A percentile compares a stretch with the other conserved stretches of the same genome.
Evolutionary conservation across 129 eudicot genomes (phyloP).

Genomic region (Centaurea solstitialis): DNA sequence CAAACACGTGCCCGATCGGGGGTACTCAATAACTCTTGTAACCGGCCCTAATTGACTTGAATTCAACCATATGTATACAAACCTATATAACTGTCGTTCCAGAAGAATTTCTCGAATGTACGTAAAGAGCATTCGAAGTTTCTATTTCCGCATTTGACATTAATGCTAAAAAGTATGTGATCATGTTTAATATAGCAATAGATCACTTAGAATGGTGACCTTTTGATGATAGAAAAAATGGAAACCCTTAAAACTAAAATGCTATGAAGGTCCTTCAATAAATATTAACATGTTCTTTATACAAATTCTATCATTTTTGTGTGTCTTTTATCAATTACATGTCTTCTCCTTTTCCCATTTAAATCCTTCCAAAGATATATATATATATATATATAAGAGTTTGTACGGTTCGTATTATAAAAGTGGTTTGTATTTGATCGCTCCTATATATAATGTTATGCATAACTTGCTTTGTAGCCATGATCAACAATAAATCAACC

Average conservation of each 20-base stretch:
- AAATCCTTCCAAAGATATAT: not conserved
- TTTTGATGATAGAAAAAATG: not conserved
- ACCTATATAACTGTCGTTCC: not conserved
- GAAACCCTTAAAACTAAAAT: constrained; percentile 4
- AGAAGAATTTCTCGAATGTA: not conserved
- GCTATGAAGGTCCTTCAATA: not conserved
- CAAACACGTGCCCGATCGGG: not conserved
- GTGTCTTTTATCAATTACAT: not conserved
- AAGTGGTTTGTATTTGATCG: too few species aligned
- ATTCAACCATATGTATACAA: constrained; percentile 3
- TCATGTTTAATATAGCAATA: not conserved
- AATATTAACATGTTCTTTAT: not conserved
- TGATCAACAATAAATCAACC: not conserved
- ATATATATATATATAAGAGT: too few species aligned
- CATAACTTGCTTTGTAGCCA: not conserved
- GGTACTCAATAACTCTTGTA: not conserved
- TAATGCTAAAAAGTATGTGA: not conserved
- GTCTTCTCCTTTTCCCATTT: not conserved
- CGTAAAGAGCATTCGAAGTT: not conserved
- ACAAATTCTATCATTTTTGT: not conserved
- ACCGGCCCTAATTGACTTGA: not conserved
- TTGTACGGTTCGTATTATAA: too few species aligned
- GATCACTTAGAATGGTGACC: not conserved
- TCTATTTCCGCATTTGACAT: not conserved
- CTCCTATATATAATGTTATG: too few species aligned